Conservation (phyloP, 257 asterid genomes). For the Cynanchum wilfordii region DNA sequence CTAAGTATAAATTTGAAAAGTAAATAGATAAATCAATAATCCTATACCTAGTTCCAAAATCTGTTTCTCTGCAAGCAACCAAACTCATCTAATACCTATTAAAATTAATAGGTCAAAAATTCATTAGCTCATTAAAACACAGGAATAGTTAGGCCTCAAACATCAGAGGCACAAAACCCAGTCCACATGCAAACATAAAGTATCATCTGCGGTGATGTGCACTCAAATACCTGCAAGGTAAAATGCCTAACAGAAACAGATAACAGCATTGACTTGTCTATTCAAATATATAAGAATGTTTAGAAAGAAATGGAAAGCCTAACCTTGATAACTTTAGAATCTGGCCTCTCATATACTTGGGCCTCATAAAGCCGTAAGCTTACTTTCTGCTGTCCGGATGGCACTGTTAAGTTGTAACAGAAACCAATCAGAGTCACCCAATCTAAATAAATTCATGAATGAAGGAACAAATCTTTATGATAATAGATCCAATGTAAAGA, state of each 20-base stretch:
- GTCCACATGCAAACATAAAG: not conserved
- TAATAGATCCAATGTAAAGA: not conserved
- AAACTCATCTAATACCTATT: not conserved
- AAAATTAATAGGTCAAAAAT: not conserved
- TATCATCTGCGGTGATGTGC: not conserved
- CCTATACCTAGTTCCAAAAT: not conserved
- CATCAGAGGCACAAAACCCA: not conserved
- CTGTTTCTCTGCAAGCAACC: slow-evolving; percentile 7
- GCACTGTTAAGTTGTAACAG: slow-evolving; percentile 32
- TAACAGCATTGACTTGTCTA: not conserved
- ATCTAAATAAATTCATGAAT: not conserved
- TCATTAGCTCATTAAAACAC: not conserved
- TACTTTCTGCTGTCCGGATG: slow-evolving; percentile 46
- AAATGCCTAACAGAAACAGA: not conserved
- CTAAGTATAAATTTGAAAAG: not conserved
- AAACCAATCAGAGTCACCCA: slow-evolving; percentile 24
- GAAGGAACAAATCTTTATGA: not conserved
- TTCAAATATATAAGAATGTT: not conserved
- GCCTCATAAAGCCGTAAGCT: slow-evolving; percentile 45
- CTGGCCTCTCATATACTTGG: slow-evolving; percentile 50
- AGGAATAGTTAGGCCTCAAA: not conserved
- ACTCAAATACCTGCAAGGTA: not conserved
- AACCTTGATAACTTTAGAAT: slow-evolving; percentile 61
- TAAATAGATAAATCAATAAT: not conserved
- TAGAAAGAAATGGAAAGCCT: slow-evolving; percentile 23